Evolutionary conservation across 2,329 filamentous ascomycete genomes (phyloP), one percentile per base, ranked within the genome.

Genomic region (Ophiostoma sp.): DNA sequence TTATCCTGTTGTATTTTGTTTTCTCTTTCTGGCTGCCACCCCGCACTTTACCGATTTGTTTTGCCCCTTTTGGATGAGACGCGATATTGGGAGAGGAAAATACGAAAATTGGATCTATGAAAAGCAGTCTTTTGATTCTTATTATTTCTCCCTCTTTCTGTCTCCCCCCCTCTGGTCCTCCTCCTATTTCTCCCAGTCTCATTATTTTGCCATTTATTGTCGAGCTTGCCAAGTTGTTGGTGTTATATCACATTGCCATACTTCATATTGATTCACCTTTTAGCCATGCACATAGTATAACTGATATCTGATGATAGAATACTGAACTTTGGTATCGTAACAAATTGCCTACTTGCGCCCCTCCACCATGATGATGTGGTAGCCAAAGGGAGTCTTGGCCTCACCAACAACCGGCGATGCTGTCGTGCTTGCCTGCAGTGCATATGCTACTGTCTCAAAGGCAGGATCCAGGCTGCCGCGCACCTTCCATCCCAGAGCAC

Each of bases 361-460:
- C 75, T 87, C 85, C 6, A 93, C 90, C 88, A 93, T 92, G 74
- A 94, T 87, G 73, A 94, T 87, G 78, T 94, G 91, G 81, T 93
- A 93, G 0, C 91, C 91, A 79, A 91, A 89, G 0, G 82, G 83
- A 1, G 91, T 93, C 83, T 91, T 93, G 31, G 84, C 88, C 80
- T 93, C 89, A 1, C 82, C 90, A 76, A 86, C 85, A 76, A 88
- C 89, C 1, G 90, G 89, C 71, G 80, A 88, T 15, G 78, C 81
- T 15, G 87, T 89, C 10, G 87, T 88, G 76, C 89, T 92, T 1
- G 85, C 80, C 74, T 90, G 87, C 48, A 94, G 82, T 35, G 84
- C 85, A 77, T 89, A 93, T 10, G 91, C 91, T 11, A 90, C 85
- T 72, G 88, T 87, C 76, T 91, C 90, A 75, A 94, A 94, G 52